These are phyloP conservation scores for Pyrus communis DNA, from an alignment of 306 rosid genomes.

Conservation along the genomic window DNA sequence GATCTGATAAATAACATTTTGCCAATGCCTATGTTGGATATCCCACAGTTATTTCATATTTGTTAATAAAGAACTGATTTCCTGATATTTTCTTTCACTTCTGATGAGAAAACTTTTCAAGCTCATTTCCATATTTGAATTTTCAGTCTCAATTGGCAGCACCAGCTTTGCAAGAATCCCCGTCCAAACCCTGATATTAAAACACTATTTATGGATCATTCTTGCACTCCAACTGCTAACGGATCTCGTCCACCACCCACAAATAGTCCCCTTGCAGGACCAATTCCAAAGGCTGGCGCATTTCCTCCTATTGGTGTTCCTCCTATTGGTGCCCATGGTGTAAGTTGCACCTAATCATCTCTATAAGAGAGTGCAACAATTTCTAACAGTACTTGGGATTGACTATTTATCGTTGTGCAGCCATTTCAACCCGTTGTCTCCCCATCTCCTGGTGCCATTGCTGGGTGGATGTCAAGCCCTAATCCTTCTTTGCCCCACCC, in stretches of 20 bases:
- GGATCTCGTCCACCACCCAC: conserved; percentile 44
- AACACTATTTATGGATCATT: conserved; percentile 42
- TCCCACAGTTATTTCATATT: background rate
- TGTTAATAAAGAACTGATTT: background rate
- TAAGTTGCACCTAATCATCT: conserved; percentile 18
- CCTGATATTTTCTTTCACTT: background rate
- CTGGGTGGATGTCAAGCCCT: conserved; percentile 38
- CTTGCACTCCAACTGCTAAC: conserved; percentile 31
- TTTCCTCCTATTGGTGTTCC: conserved; percentile 43
- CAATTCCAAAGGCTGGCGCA: conserved; percentile 39
- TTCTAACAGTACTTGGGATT: background rate
- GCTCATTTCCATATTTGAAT: conserved; percentile 5
- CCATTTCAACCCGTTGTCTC: conserved; percentile 43
- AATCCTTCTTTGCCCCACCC: conserved; percentile 35
- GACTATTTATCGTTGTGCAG: conserved; percentile 10
- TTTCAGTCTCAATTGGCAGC: conserved; percentile 42
- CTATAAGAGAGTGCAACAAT: background rate
- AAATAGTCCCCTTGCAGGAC: conserved; percentile 33
- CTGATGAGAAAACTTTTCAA: too few relatives aligned
- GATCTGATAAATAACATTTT: background rate
- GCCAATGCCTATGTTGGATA: background rate
- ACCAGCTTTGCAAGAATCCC: conserved; percentile 46
- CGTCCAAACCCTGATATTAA: conserved; percentile 45
- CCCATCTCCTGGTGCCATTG: conserved; percentile 36
- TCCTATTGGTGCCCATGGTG: conserved; percentile 40